Conservation (phyloP, 2,329 filamentous ascomycete species). For the Phaeosphaeria sp. region DNA sequence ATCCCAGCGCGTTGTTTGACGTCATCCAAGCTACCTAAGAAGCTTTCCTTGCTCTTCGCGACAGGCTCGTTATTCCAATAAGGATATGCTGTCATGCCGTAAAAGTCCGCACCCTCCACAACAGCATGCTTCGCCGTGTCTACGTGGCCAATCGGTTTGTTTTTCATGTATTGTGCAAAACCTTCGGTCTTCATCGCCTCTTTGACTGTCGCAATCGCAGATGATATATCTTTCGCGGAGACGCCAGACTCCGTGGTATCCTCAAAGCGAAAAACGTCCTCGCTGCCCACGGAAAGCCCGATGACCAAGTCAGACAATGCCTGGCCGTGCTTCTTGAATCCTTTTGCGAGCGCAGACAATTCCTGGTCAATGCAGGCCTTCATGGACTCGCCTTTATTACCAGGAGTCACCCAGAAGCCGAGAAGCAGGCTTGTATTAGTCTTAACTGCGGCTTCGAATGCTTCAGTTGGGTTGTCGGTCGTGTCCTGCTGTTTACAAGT, state of each 20-base stretch:
- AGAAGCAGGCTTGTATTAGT: conserved; percentile 40
- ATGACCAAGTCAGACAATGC: conserved; percentile 61
- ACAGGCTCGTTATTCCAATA: conserved; percentile 37
- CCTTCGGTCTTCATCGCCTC: conserved; percentile 64
- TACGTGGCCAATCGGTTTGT: conserved; percentile 52
- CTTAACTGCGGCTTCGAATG: conserved; percentile 43
- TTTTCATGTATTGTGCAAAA: conserved; percentile 52
- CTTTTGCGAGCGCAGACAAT: conserved; percentile 37
- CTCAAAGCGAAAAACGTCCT: conserved; percentile 65
- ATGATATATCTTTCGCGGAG: conserved; percentile 65
- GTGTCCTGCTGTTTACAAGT: conserved; percentile 62
- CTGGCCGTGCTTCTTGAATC: conserved; percentile 40
- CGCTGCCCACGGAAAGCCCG: conserved; percentile 44
- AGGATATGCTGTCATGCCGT: conserved; percentile 44
- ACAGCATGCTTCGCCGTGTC: conserved; percentile 36
- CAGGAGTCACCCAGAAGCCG: conserved; percentile 39
- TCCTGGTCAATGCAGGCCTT: conserved; percentile 29
- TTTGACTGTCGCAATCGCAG: conserved; percentile 55
- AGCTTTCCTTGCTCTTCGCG: conserved; percentile 50
- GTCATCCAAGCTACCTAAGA: conserved; percentile 25
- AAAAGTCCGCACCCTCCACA: conserved; percentile 39
- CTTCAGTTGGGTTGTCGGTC: conserved; percentile 65
- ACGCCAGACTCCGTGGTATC: conserved; percentile 58
- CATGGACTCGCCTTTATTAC: conserved; percentile 50
- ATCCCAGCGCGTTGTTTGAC: conserved; percentile 28